These are phyloP conservation scores for Neoascochyta sp. DNA, from an alignment of 2,329 filamentous ascomycete species.

Conservation along the genomic window DNA sequence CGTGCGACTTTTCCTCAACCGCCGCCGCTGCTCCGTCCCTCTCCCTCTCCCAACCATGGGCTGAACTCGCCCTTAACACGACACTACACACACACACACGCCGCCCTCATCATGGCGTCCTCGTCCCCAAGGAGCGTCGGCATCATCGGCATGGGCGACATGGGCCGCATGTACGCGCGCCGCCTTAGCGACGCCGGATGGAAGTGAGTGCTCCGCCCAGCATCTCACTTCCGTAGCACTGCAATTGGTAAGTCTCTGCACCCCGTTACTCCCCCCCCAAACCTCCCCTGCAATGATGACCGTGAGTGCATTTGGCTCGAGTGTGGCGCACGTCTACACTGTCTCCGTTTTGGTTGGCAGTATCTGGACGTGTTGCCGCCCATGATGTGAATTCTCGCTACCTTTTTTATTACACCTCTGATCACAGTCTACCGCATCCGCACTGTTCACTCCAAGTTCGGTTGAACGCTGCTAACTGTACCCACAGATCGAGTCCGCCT, in stretches of 20 bases:
- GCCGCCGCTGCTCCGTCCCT: slow-evolving; percentile 8
- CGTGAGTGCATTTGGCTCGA: slow-evolving; percentile 99
- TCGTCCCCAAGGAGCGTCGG: slow-evolving; percentile 85
- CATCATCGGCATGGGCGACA: slow-evolving; percentile 98
- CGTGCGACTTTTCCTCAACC: slow-evolving; percentile 17
- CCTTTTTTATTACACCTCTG: slow-evolving; percentile 87
- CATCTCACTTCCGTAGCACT: slow-evolving; percentile 8
- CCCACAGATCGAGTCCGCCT: slow-evolving; percentile 24
- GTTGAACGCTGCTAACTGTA: slow-evolving; percentile 31
- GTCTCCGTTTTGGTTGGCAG: slow-evolving; percentile 71
- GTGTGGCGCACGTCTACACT: slow-evolving; percentile 67
- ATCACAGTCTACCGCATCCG: slow-evolving; percentile 43
- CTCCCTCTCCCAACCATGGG: slow-evolving; percentile 21
- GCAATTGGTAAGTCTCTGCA: slow-evolving; percentile 25
- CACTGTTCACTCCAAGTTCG: slow-evolving; percentile 14
- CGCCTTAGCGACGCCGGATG: slow-evolving; percentile 86
- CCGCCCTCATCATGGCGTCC: too few species aligned
- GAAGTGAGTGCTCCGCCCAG: slow-evolving; percentile 65
- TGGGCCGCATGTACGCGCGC: slow-evolving; percentile 98
- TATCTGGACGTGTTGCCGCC: slow-evolving; percentile 62
- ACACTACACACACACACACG: too few species aligned
- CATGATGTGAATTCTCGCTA: slow-evolving; percentile 99
- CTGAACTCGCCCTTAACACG: slow-evolving; percentile 25
- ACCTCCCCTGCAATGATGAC: slow-evolving; percentile 76
- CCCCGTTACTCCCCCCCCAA: slow-evolving; percentile 8